Base-by-base conservation (phyloP, 345 rosid species). In the Pugionium dolabratum region DNA sequence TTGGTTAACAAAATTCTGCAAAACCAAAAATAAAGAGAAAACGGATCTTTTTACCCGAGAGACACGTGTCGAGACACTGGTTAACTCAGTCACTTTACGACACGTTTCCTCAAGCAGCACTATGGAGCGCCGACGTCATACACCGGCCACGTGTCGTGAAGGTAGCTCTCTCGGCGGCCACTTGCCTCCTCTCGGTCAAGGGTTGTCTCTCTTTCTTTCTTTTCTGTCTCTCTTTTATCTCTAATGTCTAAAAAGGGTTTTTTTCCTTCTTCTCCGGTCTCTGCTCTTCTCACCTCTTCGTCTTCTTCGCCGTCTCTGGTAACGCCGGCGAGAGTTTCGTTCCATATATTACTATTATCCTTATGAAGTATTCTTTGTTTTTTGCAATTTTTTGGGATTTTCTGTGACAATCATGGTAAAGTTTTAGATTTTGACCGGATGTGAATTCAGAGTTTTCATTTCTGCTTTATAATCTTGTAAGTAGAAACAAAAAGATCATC, bases 121-220 rank as follows among this genome's bases (percentile, higher is more conserved):
- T 45, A 66, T 42, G 30, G 33, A 72, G 11, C 71, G 76, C 56
- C 76, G 76, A 72, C 71, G 71, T 74, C 68, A 74, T 68, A 59
- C 66, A 10, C 59, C 18, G 52, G 65, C 83, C 86, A 86, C 92
- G 95, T 90, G 95, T 86, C 92, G 57, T 4, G 2, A 69, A 54
- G 74, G 30, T 53, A n/a, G 62, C 66, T 73, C 77, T 63, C 79
- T 52, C 72, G 80, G 50, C 81, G 77, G 84, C 86, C 96, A 88
- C 96, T 69, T 91, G 88, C 83, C 79, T 64, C 54, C 68, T 65
- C 79, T 70, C 73, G 57, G 71, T 1, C 47, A 43, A 67, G 74
- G 35, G 77, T 64, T 11, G 51, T 62, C 72, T 76, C 77, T 81
- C 76, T 82, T 10, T 50, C 71, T 28, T 6, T 30, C 10, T 28